Evolutionary conservation across 345 rosid genomes (phyloP), one percentile per base, ranked within the genome.

Genomic region (Odontarrhena argentea): DNA sequence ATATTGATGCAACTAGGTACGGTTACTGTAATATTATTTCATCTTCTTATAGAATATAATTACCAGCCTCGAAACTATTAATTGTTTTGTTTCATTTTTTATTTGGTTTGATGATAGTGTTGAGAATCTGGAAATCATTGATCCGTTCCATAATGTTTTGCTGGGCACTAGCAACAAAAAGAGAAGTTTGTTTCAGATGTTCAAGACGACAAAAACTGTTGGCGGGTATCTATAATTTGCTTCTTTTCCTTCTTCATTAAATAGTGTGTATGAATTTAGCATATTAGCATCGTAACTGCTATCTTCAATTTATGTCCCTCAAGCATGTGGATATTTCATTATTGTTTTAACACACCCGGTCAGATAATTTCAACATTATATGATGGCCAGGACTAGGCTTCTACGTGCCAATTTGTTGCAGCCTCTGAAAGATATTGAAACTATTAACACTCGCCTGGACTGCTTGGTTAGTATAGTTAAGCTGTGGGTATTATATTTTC

Each of bases 391-490:
- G 87, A 86, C 96, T 65, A 85, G 97, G 77, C 92, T 93, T 77
- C 96, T 93, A 41, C 94, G 97, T 45, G 98, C 98, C 70, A 93
- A 93, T 79, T 85, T 93, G 68, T 79, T 93, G 78, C 98, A 93
- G 89, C 98, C 98, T 63, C 70, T 90, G 71, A 93, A 90, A 82
- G 98, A 93, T 78, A 83, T 84, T 46, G 89, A 86, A 82, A 93
- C 98, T 59, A 90, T 93, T 69, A 88, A 80, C 72, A 85, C 91
- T 68, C 98, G 98, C 61, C 87, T 90, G 18, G 92, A 90, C 79
- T 90, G 94, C 86, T 73, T 93, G 96, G 98, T 93, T 75, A 76
- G 90, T 80, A 70, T 69, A 55, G 38, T 48, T 71, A 45, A 54
- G 66, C 59, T 26, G 6, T 61, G 40, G 68, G 58, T 55, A n/a